Base-by-base conservation (phyloP, 2,329 filamentous ascomycete species). In the Xylariaceae sp. region DNA sequence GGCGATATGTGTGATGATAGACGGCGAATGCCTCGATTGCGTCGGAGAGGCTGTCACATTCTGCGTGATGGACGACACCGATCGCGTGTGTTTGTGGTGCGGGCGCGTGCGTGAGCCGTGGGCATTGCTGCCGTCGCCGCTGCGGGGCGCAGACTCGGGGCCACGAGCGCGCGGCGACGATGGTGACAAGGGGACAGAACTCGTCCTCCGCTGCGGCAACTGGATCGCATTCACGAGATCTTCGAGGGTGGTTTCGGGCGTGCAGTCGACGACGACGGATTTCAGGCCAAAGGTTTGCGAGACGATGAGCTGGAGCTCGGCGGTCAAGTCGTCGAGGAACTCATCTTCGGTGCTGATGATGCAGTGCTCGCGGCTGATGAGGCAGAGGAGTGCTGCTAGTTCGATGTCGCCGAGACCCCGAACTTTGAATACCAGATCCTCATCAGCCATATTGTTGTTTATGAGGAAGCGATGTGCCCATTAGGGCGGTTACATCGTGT, bases 391-490 rank as follows among this genome's bases (percentile, higher is more conserved):
- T 11, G 89, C 77, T 23, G 93, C 94, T 61, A 97, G 84, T 75
- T 97, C 92, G 47, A 97, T 81, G 76, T 97, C 92, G 69, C 88
- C 89, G 64, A 97, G 80, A 66, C 85, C 82, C 70, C 92, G 88
- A 67, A 95, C 83, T 73, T 88, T 88, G 64, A 83, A 79, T 62
- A 87, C 77, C 63, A 92, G 79, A 58, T 76, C 74, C 69, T 82
- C 78, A 76, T 83, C 78, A 73, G 82, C 84, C 86, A 88, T 89
- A 69, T 67, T 50, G 53, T 60, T 39, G 49, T 18, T 48, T 56
- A 60, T 49, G 57, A 47, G 54, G 55, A 57, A 52, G 59, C 39
- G 50, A 53, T 30, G 53, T 5, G 58, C 42, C 62, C 65, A 66
- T 68, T 45, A 54, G 58, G 55, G 63, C 61, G 58, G 52, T 64